These are phyloP conservation scores for Quaeritorhiza haematococci DNA, from an alignment of 371 early-diverging fungal genomes.

Conservation along the genomic window DNA sequence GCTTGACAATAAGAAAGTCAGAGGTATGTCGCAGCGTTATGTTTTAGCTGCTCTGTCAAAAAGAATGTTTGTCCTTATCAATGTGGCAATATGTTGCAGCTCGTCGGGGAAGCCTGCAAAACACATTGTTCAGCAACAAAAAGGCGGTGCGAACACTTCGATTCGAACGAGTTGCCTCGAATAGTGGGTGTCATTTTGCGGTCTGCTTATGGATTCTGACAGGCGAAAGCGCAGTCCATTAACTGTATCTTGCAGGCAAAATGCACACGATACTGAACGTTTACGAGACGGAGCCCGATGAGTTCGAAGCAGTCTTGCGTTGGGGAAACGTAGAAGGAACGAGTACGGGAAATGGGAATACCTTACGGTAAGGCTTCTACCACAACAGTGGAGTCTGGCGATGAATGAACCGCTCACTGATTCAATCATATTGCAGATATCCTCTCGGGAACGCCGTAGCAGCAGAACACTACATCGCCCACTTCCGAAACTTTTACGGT, in stretches of 20 bases:
- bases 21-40: neutral
- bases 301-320: constrained; percentile 37
- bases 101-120: neutral
- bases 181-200: constrained; percentile 8
- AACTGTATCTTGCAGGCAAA: constrained; percentile 5
- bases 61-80: too few species aligned
- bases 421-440: constrained; percentile 9
- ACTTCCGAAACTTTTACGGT: constrained; percentile 31
- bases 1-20: constrained; percentile 21
- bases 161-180: constrained; percentile 10
- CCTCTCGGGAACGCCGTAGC: constrained; percentile 34
- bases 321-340: constrained; percentile 37
- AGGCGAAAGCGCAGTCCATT: neutral
- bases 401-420: neutral
- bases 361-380: constrained; percentile 11
- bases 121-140: neutral
- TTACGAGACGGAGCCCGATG: constrained; percentile 27
- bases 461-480: constrained; percentile 32
- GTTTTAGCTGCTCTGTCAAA: neutral
- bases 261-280: constrained; percentile 36
- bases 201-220: neutral
- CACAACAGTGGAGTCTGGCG: neutral
- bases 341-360: constrained; percentile 24
- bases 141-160: constrained; percentile 16
- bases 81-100: neutral